Conservation (phyloP, 257 asterid species). For the Cynanchum wilfordii region DNA sequence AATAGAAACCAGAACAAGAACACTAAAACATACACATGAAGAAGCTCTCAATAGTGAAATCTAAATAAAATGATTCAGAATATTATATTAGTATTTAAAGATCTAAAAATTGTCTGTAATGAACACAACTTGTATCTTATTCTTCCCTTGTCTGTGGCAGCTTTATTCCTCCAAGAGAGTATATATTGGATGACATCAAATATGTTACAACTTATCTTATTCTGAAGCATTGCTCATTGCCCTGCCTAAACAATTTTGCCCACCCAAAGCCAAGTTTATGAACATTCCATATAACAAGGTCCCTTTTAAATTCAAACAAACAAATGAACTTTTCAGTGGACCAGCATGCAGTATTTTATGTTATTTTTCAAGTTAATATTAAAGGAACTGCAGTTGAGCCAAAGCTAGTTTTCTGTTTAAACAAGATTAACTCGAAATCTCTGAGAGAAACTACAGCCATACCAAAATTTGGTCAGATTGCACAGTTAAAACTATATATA, state of each 20-base stretch:
- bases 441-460: neutral
- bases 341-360: neutral
- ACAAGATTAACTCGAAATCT: neutral
- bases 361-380: neutral
- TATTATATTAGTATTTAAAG: slow-evolving; percentile 1
- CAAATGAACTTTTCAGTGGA: neutral
- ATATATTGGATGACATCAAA: neutral
- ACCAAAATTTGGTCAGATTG: neutral
- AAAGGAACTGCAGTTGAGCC: neutral
- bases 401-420: neutral
- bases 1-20: neutral
- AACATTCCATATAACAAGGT: neutral
- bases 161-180: neutral
- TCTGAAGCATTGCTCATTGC: neutral
- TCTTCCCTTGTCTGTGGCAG: neutral
- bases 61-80: neutral
- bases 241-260: neutral
- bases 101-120: neutral
- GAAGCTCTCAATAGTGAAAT: neutral
- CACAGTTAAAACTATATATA: neutral
- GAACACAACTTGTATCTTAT: neutral
- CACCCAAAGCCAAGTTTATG: neutral
- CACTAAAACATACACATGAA: neutral
- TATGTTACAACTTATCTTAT: neutral
- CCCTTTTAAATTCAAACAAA: neutral